These are phyloP conservation scores for Bisporella sp. DNA, from an alignment of 2,329 filamentous ascomycete genomes.

Conservation along the genomic window DNA sequence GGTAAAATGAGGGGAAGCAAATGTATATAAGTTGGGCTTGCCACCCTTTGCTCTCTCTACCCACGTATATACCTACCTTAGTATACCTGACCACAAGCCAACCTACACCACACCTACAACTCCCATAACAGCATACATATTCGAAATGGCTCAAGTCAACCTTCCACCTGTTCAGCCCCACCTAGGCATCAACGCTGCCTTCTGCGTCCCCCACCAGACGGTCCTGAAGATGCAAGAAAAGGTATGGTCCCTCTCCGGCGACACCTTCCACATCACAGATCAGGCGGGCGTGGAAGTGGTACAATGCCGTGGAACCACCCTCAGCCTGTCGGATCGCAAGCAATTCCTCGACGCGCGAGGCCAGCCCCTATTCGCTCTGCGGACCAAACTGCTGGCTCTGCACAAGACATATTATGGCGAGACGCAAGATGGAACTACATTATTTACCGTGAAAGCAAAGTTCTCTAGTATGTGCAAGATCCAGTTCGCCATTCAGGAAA, in stretches of 20 bases:
- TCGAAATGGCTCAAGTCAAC: too few species aligned
- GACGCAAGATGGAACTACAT: conserved; percentile 5
- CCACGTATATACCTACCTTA: too few species aligned
- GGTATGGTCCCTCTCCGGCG: conserved; percentile 52
- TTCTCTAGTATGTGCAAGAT: conserved; percentile 13
- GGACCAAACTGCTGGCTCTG: conserved; percentile 16
- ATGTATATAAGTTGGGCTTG: too few species aligned
- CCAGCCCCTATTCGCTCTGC: conserved; percentile 16
- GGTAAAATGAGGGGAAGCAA: too few species aligned
- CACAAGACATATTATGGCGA: conserved; percentile 23
- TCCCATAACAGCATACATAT: too few species aligned
- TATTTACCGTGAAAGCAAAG: conserved; percentile 23
- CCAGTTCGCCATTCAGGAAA: not conserved
- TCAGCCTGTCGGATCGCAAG: conserved; percentile 20
- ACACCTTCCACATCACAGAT: conserved; percentile 57
- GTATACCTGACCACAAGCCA: too few species aligned
- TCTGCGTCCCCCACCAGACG: conserved; percentile 19
- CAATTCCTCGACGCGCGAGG: conserved; percentile 13
- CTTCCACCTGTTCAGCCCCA: too few species aligned
- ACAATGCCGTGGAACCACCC: conserved; percentile 17
- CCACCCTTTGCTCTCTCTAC: too few species aligned
- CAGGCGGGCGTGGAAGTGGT: conserved; percentile 37
- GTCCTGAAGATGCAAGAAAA: conserved; percentile 55
- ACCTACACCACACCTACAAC: too few species aligned
- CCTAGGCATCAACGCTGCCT: not conserved